Evolutionary conservation across 2,329 filamentous ascomycete genomes (phyloP).

Genomic region (Talaromyces sp.): DNA sequence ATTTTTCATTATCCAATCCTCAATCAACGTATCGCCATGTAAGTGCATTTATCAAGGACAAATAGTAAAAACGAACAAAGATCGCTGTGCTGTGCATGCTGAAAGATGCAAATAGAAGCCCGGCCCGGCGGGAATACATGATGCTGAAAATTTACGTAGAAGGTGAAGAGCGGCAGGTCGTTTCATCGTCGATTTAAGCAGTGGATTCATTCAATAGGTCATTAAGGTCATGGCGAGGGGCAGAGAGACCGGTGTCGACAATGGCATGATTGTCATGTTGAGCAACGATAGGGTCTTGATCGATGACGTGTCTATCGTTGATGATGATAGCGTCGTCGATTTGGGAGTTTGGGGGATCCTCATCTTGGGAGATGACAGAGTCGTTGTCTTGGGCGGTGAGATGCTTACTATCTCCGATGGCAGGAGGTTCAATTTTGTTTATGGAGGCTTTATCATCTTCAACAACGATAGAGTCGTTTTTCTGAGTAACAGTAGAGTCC

Average conservation of each 20-base stretch:
- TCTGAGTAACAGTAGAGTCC: background rate
- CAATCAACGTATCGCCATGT: background rate
- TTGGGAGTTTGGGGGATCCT: background rate
- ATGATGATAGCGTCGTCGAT: background rate
- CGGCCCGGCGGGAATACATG: conserved; percentile 4
- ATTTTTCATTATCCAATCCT: background rate
- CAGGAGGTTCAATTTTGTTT: background rate
- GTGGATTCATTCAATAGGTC: background rate
- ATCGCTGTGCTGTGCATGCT: conserved; percentile 3
- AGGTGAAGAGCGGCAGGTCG: background rate
- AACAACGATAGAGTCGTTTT: background rate
- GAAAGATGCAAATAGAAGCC: background rate
- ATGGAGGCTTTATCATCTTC: background rate
- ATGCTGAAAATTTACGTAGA: background rate
- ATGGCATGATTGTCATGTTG: background rate
- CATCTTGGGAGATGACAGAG: background rate
- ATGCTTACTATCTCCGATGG: background rate
- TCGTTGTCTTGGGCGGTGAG: background rate
- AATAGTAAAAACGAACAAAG: background rate
- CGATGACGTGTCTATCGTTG: background rate
- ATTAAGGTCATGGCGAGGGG: background rate
- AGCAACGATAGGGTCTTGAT: background rate
- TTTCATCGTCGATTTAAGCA: background rate
- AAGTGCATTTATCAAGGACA: conserved; percentile 2
- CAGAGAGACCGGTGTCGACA: background rate